Evolutionary conservation across 1,284 basidiomycete genomes (phyloP).

Genomic region (Apiotrichum mycotoxinovorans): DNA sequence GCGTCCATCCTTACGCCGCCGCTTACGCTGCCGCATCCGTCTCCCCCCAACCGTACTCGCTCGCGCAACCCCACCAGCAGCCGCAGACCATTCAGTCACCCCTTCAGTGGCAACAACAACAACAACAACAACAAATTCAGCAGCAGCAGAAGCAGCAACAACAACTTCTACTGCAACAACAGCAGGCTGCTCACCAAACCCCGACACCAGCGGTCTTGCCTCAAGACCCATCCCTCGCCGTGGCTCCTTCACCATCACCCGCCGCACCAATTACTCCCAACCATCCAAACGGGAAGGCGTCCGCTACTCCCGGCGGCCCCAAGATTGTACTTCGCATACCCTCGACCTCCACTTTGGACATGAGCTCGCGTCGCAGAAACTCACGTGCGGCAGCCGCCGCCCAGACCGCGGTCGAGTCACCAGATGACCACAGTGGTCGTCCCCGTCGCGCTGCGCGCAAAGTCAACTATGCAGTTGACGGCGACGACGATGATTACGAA

Average conservation of each 20-base stretch:
- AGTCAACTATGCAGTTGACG: constrained; percentile 23
- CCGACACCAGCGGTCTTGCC: background rate
- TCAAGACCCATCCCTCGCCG: background rate
- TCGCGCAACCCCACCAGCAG: background rate
- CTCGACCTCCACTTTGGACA: background rate
- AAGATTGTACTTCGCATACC: constrained; percentile 24
- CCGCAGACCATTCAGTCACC: background rate
- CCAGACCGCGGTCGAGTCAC: background rate
- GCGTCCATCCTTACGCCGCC: background rate
- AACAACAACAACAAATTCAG: constrained; percentile 6
- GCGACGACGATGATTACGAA: constrained; percentile 22
- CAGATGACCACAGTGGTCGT: background rate
- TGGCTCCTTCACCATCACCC: background rate
- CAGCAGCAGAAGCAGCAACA: background rate
- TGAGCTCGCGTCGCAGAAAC: background rate
- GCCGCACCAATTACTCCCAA: background rate
- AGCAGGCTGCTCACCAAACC: background rate
- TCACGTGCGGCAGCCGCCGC: background rate
- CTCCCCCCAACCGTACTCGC: constrained; percentile 3
- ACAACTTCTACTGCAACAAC: constrained; percentile 1
- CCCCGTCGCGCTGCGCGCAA: background rate
- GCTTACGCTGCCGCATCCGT: background rate
- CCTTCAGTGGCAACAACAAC: constrained; percentile 3
- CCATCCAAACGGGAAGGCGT: background rate
- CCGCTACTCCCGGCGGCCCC: background rate